phyloP scores from a whole-genome alignment of 2,329 filamentous ascomycete genomes.

The Arthrobotrys entomopaga region DNA sequence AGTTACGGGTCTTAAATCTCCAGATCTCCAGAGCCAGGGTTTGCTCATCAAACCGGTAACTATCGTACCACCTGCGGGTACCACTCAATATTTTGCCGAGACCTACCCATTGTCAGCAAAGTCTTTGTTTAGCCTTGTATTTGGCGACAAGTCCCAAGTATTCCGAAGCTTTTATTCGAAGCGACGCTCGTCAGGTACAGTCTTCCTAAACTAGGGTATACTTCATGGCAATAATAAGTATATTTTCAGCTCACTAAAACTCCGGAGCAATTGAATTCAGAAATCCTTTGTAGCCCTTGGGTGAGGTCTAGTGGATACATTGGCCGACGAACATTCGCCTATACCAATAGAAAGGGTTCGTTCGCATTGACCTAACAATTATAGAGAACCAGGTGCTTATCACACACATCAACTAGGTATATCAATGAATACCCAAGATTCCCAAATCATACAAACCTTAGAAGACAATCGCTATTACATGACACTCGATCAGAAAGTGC shows the following conservation, averaged over 20 bases:
- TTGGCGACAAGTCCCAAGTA: conserved; percentile 93
- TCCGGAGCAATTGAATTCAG: conserved; percentile 1
- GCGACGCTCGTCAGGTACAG: conserved; percentile 72
- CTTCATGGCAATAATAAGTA: neutral
- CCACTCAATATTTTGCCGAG: conserved; percentile 77
- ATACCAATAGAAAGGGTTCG: conserved; percentile 42
- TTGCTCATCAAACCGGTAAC: conserved; percentile 78
- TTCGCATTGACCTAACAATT: neutral
- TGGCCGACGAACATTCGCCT: conserved; percentile 22
- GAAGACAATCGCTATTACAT: conserved; percentile 69
- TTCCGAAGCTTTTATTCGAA: conserved; percentile 92
- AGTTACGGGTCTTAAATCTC: conserved; percentile 10
- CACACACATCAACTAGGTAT: neutral
- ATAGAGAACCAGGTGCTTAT: neutral
- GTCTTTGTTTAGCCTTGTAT: conserved; percentile 92
- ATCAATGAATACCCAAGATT: conserved; percentile 66
- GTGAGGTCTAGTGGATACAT: neutral
- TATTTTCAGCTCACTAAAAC: neutral
- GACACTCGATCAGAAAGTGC: conserved; percentile 71
- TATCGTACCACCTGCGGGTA: conserved; percentile 85
- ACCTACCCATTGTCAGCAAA: conserved; percentile 93
- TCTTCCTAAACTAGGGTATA: neutral
- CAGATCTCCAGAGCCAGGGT: neutral
- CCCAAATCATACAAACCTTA: conserved; percentile 26
- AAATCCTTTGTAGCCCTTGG: conserved; percentile 26